phyloP scores from a whole-genome alignment of 257 asterid genomes.

The Solanum corneliomulleri region DNA sequence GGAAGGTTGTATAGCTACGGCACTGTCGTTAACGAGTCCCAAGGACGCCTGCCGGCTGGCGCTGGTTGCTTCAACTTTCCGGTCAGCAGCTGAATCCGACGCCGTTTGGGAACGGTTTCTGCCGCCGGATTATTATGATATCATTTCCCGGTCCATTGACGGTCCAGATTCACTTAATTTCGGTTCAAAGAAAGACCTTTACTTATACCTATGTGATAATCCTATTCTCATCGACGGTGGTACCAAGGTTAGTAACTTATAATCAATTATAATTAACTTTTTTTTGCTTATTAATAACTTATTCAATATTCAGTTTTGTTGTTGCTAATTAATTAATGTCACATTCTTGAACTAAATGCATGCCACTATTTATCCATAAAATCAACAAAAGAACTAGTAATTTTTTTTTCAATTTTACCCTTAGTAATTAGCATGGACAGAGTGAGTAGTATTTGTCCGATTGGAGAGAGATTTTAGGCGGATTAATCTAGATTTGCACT shows the following conservation, averaged over 20 bases:
- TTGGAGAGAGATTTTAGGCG: not conserved
- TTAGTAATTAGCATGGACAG: not conserved
- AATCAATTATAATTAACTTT: not conserved
- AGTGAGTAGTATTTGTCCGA: not conserved
- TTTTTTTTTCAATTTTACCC: not conserved
- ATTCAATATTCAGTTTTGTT: not conserved
- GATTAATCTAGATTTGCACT: not conserved
- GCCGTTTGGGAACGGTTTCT: conserved; percentile 69
- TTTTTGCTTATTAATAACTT: not conserved
- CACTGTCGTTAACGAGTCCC: conserved; percentile 57
- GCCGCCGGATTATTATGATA: conserved; percentile 53
- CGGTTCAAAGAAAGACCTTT: conserved; percentile 55
- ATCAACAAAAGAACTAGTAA: not conserved
- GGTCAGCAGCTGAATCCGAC: conserved; percentile 67
- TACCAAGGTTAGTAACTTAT: conserved; percentile 31
- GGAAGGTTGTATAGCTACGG: conserved; percentile 63
- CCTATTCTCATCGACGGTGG: conserved; percentile 61
- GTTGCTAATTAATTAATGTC: not conserved
- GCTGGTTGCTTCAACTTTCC: conserved; percentile 43
- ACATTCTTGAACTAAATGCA: not conserved
- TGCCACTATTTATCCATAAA: not conserved
- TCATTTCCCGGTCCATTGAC: conserved; percentile 33
- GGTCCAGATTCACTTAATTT: conserved; percentile 12
- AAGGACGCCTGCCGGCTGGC: conserved; percentile 66
- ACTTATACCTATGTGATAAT: conserved; percentile 40